These are phyloP conservation scores for Usnea hakonensis DNA, from an alignment of 495 filamentous ascomycete species.

Conservation along the genomic window DNA sequence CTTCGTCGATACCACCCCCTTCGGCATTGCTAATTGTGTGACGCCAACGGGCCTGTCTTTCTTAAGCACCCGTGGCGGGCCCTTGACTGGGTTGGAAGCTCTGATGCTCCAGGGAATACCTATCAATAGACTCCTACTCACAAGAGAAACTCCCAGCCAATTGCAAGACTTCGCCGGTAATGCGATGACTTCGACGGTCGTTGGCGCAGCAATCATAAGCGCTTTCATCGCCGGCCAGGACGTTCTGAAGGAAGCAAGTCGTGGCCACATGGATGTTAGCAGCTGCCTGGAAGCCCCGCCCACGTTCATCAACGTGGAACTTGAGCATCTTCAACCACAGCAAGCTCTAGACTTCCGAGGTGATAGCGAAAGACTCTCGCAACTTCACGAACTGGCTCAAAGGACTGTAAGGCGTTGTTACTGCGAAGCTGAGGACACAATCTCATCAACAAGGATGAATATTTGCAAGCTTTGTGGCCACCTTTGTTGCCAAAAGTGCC, in stretches of 20 bases:
- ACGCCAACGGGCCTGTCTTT: slow-evolving; percentile 62
- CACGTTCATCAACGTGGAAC: too few relatives aligned
- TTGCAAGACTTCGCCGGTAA: slow-evolving; percentile 73
- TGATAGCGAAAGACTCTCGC: too few relatives aligned
- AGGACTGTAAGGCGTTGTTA: too few relatives aligned
- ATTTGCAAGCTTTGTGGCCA: too few relatives aligned
- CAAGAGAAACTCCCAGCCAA: slow-evolving; percentile 54
- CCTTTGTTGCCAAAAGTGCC: too few relatives aligned
- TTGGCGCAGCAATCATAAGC: slow-evolving; percentile 53
- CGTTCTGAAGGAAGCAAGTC: neutral
- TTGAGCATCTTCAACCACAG: too few relatives aligned
- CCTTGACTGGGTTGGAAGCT: slow-evolving; percentile 58
- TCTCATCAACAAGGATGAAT: too few relatives aligned
- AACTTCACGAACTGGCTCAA: too few relatives aligned
- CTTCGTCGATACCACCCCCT: slow-evolving; percentile 37
- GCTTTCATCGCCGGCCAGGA: slow-evolving; percentile 39
- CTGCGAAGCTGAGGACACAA: too few relatives aligned
- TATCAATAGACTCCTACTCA: slow-evolving; percentile 51
- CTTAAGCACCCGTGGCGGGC: slow-evolving; percentile 53
- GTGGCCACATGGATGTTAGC: neutral
- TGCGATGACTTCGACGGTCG: slow-evolving; percentile 73
- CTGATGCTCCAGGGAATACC: slow-evolving; percentile 68
- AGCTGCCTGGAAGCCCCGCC: neutral
- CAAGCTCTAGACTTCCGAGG: too few relatives aligned
- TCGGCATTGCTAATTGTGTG: slow-evolving; percentile 60